Conservation (phyloP, 2,329 filamentous ascomycete species). For the Endoconidiophora laricicola region DNA sequence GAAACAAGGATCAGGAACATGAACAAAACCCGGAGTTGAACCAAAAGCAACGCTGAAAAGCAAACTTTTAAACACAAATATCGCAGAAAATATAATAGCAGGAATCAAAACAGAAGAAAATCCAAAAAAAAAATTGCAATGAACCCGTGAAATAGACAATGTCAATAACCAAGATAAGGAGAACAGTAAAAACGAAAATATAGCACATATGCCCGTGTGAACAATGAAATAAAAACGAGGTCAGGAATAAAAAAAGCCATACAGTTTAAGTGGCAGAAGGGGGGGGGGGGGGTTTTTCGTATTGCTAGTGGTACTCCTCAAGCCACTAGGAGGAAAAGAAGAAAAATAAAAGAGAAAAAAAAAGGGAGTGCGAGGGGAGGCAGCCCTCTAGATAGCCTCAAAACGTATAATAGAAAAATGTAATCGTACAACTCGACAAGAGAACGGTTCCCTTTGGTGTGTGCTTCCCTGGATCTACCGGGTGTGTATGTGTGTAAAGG, state of each 20-base stretch:
- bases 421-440: too few species aligned
- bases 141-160: neutral
- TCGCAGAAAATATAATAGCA: slow-evolving; percentile 1
- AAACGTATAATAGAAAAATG: too few species aligned
- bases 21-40: slow-evolving; percentile 7
- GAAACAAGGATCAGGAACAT: neutral
- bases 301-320: too few species aligned
- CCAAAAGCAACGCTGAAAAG: slow-evolving; percentile 9
- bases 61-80: slow-evolving; percentile 11
- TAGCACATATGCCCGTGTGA: neutral
- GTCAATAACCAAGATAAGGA: neutral
- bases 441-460: too few species aligned
- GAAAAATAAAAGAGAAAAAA: too few species aligned
- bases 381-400: too few species aligned
- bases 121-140: slow-evolving; percentile 2
- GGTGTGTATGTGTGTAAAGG: neutral
- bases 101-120: slow-evolving; percentile 3
- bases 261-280: neutral
- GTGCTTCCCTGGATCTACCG: too few species aligned
- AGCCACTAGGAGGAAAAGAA: too few species aligned
- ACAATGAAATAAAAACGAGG: neutral
- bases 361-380: too few species aligned
- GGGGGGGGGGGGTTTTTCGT: neutral
- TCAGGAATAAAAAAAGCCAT: neutral
- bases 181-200: slow-evolving; percentile 4